Evolutionary conservation across 352 stramenopile species (phyloP).

Genomic region (Globisporangium acanthophoron): DNA sequence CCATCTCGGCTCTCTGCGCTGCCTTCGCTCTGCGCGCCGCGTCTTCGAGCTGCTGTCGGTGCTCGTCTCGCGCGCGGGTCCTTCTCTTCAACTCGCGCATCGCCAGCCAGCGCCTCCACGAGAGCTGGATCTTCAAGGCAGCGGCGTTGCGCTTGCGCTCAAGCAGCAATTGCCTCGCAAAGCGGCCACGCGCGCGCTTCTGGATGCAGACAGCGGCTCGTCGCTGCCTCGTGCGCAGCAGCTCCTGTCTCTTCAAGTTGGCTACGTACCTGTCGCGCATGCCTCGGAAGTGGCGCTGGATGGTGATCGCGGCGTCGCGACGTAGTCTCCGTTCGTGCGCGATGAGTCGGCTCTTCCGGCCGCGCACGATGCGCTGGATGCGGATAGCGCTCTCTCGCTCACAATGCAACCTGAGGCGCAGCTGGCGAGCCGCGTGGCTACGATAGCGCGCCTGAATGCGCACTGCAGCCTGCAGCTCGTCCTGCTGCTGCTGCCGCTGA

Average conservation of each 20-base stretch:
- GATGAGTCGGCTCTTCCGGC: constrained; percentile 12
- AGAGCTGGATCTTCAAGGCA: constrained; percentile 24
- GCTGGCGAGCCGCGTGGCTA: constrained; percentile 19
- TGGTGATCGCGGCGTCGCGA: constrained; percentile 21
- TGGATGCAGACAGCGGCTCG: constrained; percentile 34
- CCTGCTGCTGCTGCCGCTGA: constrained; percentile 15
- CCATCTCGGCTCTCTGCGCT: constrained; percentile 14
- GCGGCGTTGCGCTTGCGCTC: constrained; percentile 11
- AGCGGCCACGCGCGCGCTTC: constrained; percentile 22
- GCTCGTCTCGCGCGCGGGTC: constrained; percentile 9
- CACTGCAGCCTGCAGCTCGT: constrained; percentile 15
- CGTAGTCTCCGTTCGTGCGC: constrained; percentile 6
- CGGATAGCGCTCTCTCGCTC: constrained; percentile 22
- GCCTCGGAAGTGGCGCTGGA: constrained; percentile 35
- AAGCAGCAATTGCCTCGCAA: constrained; percentile 17
- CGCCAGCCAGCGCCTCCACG: constrained; percentile 26
- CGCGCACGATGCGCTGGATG: constrained; percentile 36
- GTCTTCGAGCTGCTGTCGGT: constrained; percentile 12
- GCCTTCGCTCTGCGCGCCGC: constrained; percentile 6
- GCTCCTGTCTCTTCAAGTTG: constrained; percentile 11
- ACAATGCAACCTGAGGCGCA: constrained; percentile 5
- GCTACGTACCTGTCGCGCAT: constrained; percentile 14
- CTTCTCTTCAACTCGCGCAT: constrained; percentile 10
- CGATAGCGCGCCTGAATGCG: constrained; percentile 31
- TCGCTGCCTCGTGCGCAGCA: constrained; percentile 10